Conservation (phyloP, 805 yeast genomes). For the Cyberlindnera lachancei region DNA sequence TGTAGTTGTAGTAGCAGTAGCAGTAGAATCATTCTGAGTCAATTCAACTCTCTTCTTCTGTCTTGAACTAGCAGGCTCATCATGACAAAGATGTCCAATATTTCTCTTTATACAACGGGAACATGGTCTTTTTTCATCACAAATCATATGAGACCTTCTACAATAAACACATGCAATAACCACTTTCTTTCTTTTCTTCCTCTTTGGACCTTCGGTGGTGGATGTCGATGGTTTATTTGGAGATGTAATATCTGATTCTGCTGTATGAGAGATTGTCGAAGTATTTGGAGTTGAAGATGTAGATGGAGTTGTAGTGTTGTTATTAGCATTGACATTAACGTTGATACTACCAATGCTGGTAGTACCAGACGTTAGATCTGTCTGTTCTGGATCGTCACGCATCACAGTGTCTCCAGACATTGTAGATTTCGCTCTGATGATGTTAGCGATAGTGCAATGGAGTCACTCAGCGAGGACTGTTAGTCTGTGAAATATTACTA, state of each 20-base stretch:
- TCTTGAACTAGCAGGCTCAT: constrained; percentile 21
- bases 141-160: constrained; percentile 88
- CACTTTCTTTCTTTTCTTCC: constrained; percentile 38
- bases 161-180: constrained; percentile 78
- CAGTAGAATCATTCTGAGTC: constrained; percentile 3
- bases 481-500: no score
- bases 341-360: no score
- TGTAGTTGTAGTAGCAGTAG: constrained; percentile 1
- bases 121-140: constrained; percentile 77
- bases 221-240: not conserved
- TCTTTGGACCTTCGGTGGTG: constrained; percentile 1
- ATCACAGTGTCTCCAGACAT: no score
- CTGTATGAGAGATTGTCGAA: no score
- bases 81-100: constrained; percentile 73
- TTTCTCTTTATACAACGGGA: constrained; percentile 79
- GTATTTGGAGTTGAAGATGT: no score
- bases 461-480: no score
- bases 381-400: no score
- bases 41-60: constrained; percentile 17
- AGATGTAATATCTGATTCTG: not conserved
- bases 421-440: no score
- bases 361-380: no score
- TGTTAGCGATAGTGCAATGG: no score
- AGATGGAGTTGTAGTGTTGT: no score
- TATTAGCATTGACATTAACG: no score